Evolutionary conservation across 2,329 filamentous ascomycete species (phyloP).

Genomic region (Botryotinia calthae): DNA sequence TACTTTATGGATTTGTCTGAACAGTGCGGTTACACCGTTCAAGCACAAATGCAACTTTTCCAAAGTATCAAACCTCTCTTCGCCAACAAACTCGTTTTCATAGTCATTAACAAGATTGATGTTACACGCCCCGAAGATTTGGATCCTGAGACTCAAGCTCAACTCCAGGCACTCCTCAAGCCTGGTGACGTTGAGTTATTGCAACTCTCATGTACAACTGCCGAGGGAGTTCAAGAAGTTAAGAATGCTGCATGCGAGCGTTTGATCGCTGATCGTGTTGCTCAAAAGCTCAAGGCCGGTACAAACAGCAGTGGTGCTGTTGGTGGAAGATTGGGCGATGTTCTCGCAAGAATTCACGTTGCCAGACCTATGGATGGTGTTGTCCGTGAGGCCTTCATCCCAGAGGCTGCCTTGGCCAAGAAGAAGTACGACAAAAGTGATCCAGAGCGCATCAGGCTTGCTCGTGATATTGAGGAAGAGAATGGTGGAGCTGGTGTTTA

Average conservation of each 20-base stretch:
- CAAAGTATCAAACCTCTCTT: constrained; percentile 96
- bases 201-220: constrained; percentile 90
- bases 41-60: constrained; percentile 92
- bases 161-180: constrained; percentile 78
- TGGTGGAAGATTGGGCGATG: constrained; percentile 80
- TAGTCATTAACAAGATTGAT: constrained; percentile 98
- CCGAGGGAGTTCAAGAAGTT: constrained; percentile 89
- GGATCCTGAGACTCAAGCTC: constrained; percentile 70
- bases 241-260: constrained; percentile 95
- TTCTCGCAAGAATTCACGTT: constrained; percentile 93
- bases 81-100: constrained; percentile 93
- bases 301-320: constrained; percentile 73
- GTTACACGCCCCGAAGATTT: constrained; percentile 84
- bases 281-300: constrained; percentile 92
- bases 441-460: constrained; percentile 76
- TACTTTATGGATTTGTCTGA: constrained; percentile 99
- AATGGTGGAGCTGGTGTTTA: constrained; percentile 94
- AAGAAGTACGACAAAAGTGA: constrained; percentile 91
- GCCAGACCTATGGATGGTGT: constrained; percentile 86
- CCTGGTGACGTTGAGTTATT: constrained; percentile 88
- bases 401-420: constrained; percentile 73
- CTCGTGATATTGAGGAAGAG: constrained; percentile 85
- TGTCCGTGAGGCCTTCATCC: constrained; percentile 79
- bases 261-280: constrained; percentile 86
- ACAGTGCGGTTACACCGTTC: constrained; percentile 92